Percentiles rank a stretch among this genome's conserved stretches.
phyloP scores from a whole-genome alignment of 495 filamentous ascomycete genomes.

The Neurospora sp. region DNA sequence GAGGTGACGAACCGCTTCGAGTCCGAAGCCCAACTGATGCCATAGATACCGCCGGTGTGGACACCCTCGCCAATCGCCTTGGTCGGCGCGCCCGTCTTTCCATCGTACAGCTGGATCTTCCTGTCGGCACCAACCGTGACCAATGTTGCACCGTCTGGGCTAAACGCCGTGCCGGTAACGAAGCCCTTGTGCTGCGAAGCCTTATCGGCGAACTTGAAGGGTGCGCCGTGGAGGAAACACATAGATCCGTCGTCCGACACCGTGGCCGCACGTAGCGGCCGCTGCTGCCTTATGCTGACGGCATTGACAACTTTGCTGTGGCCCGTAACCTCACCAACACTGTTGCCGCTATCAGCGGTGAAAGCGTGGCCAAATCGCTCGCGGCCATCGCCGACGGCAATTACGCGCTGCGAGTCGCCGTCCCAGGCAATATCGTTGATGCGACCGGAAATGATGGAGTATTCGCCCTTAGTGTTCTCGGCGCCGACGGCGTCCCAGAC shows the following conservation, averaged over 20 bases:
- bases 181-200: slow-evolving; percentile 73
- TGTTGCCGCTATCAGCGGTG: slow-evolving; percentile 91
- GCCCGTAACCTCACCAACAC: slow-evolving; percentile 84
- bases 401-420: slow-evolving; percentile 90
- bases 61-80: slow-evolving; percentile 66
- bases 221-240: slow-evolving; percentile 87
- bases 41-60: slow-evolving; percentile 89
- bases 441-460: slow-evolving; percentile 84
- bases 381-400: slow-evolving; percentile 90
- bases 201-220: slow-evolving; percentile 85
- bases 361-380: slow-evolving; percentile 91
- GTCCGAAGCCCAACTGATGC: slow-evolving; percentile 81
- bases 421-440: slow-evolving; percentile 98
- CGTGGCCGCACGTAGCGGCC: slow-evolving; percentile 82
- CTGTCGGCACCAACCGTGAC: slow-evolving; percentile 85
- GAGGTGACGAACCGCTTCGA: slow-evolving; percentile 85
- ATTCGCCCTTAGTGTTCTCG: slow-evolving; percentile 70
- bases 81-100: slow-evolving; percentile 80
- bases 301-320: slow-evolving; percentile 85
- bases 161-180: slow-evolving; percentile 80
- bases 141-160: slow-evolving; percentile 73
- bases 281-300: slow-evolving; percentile 80
- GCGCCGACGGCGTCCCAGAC: slow-evolving; percentile 77
- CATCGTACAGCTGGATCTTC: slow-evolving; percentile 88
- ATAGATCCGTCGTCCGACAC: slow-evolving; percentile 80